A percentile compares a stretch with the other conserved stretches of the same genome.
Evolutionary conservation across 306 rosid genomes (phyloP).

Genomic region (Cicer yamashitae): DNA sequence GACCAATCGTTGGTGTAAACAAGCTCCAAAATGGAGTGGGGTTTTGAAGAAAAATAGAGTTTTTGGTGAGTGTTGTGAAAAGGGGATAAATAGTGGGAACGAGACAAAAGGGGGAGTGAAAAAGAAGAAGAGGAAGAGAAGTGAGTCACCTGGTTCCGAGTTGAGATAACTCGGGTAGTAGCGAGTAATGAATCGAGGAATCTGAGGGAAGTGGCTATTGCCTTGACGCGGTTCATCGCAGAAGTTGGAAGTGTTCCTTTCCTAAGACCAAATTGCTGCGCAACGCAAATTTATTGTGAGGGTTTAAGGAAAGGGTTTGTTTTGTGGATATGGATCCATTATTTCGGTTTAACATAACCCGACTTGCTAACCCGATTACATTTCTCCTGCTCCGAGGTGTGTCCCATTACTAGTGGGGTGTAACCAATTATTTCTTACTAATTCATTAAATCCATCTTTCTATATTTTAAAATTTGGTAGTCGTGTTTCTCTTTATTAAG

Average conservation of each 20-base stretch:
- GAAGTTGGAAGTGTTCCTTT: not conserved
- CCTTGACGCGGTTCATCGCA: slow-evolving; percentile 65
- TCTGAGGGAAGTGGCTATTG: slow-evolving; percentile 54
- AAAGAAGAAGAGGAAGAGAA: slow-evolving; percentile 41
- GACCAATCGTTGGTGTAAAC: slow-evolving; percentile 71
- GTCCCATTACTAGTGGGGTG: no score
- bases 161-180: slow-evolving; percentile 41
- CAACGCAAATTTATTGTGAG: not conserved
- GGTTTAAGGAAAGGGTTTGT: slow-evolving; percentile 39
- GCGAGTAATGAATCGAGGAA: slow-evolving; percentile 49
- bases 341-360: not conserved
- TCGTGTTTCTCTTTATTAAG: no score
- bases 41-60: slow-evolving; percentile 63
- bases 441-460: no score
- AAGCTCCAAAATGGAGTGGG: slow-evolving; percentile 59
- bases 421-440: no score
- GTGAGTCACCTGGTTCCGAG: slow-evolving; percentile 62
- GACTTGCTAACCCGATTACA: not conserved
- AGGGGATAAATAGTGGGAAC: slow-evolving; percentile 28
- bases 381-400: no score
- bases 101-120: slow-evolving; percentile 43
- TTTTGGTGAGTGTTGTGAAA: slow-evolving; percentile 45
- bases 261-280: not conserved
- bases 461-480: no score
- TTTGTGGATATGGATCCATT: slow-evolving; percentile 19